Base-by-base conservation (phyloP, 1,284 basidiomycete genomes). In the Puccinia brachypodii region DNA sequence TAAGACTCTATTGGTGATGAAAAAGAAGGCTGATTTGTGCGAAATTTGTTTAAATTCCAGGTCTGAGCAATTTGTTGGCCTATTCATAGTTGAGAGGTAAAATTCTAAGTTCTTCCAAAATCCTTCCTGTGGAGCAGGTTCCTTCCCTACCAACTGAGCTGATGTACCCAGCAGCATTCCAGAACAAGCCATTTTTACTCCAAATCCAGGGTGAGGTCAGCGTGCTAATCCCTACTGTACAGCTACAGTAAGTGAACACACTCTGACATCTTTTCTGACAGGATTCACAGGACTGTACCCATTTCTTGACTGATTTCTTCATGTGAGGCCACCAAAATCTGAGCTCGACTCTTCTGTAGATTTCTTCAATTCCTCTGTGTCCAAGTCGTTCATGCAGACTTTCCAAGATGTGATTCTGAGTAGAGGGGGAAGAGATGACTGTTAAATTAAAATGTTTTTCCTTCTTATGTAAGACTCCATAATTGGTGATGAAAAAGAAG, bases 11-110 rank as follows among this genome's bases (percentile, higher is more conserved):
- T 64, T 38, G 1, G 60, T 31, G 13, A 64, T 31, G 11, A 64
- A 64, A 36, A 64, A 64, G 36, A 64, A 64, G 3, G 60, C 60
- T 64, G 60, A 64, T 64, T 38, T 64, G 28, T 64, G 9, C 31
- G 19, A 33, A 40, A 36, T 31, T 31, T 38, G 0, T 38, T 64
- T 1, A 14, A 31, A 64, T 64, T 64, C 60, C 36, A 16, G 31
- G 31, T 64, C 31, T 1, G 2, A 31, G 36, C 28, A 8, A 16
- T 36, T 14, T 3, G 8, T 2, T 1, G 60, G 25, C 33, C 31
- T 64, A 2, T 64, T 36, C 36, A 36, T 33, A 28, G 13, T 64
- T 64, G 28, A 9, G 11, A 38, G 22, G 36, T 64, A 64, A 2
- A 25, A 0, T 28, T 64, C 6, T 7, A 64, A 19, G 22, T 64